Evolutionary conservation across 495 filamentous ascomycete genomes (phyloP), one percentile per base, ranked within the genome.

Genomic region (Penicillium paradoxum): DNA sequence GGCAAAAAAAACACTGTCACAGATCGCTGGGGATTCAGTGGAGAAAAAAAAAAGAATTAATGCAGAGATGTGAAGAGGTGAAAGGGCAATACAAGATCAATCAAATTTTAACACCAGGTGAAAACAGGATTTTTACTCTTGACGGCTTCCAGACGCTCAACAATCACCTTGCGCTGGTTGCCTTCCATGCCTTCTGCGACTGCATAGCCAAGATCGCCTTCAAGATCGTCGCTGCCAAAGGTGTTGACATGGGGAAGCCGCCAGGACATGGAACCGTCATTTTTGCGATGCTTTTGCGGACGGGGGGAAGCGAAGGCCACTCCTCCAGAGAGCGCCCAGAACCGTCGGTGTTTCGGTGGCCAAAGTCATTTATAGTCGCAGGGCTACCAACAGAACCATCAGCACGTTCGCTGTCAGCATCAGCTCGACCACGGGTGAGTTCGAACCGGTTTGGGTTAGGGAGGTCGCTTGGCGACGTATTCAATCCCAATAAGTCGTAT

Each of bases 121-220:
- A 98, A 98, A 13, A 98, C 89, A 14, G 93, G 93, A 67, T 95
- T 93, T 69, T 86, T 89, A 68, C 83, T 87, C 76, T 97, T 97
- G 27, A 98, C 92, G 43, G 90, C 86, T 75, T 97, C 93, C 47
- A 98, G 65, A 60, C 93, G 75, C 74, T 98, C 93, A 34, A 97
- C 92, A 76, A 97, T 97, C 36, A 98, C 95, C 70, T 91, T 91
- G 53, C 90, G 80, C 67, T 85, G 82, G 49, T 88, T 86, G 2
- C 89, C 87, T 66, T 96, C 90, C 86, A 91, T 88, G n/a, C 85
- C 95, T 66, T 88, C 87, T 1, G 91, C 91, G 10, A 89, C 95
- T 8, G 91, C 90, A 69, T 95, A 97, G 6, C 93, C 93, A 21
- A 98, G 72, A 69, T 98, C 93, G 0, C 91, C 92, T 57, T 96